These are phyloP conservation scores for Alternaria arborescens DNA, from an alignment of 2,329 filamentous ascomycete genomes.

Conservation along the genomic window DNA sequence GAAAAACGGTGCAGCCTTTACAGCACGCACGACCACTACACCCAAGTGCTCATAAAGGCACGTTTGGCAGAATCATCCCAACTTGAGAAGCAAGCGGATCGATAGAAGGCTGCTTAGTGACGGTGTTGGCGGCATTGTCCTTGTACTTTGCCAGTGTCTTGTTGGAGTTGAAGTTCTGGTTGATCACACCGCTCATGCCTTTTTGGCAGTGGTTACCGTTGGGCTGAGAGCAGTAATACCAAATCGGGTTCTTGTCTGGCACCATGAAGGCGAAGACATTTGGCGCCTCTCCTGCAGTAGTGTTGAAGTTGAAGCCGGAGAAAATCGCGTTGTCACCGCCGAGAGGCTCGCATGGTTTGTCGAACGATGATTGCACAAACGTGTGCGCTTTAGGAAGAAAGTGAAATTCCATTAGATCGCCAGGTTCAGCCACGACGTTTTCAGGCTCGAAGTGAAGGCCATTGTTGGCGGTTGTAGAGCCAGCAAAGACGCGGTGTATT, in stretches of 20 bases:
- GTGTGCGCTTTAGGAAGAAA: constrained; percentile 72
- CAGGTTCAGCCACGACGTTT: constrained; percentile 42
- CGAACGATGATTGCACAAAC: constrained; percentile 77
- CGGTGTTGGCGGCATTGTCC: constrained; percentile 31
- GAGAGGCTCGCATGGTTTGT: constrained; percentile 72
- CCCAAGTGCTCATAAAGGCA: constrained; percentile 28
- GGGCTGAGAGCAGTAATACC: constrained; percentile 78
- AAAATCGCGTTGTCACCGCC: constrained; percentile 63
- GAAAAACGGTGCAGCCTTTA: neutral
- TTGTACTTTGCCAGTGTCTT: constrained; percentile 44
- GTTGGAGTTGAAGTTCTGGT: constrained; percentile 52
- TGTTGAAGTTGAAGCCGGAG: constrained; percentile 69
- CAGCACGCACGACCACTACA: neutral
- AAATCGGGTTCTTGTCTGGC: constrained; percentile 74
- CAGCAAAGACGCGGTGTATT: constrained; percentile 40
- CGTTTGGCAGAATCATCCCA: constrained; percentile 36
- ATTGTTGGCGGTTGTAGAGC: constrained; percentile 32
- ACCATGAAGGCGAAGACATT: constrained; percentile 72
- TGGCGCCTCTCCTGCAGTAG: constrained; percentile 28
- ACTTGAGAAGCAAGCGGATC: constrained; percentile 27
- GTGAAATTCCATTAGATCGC: constrained; percentile 57
- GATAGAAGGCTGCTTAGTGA: constrained; percentile 32
- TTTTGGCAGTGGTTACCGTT: constrained; percentile 70
- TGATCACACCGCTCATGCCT: constrained; percentile 78
- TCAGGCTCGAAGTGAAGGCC: constrained; percentile 47